Conservation (phyloP, 305 asterid species). For the Rubia tinctorum region DNA sequence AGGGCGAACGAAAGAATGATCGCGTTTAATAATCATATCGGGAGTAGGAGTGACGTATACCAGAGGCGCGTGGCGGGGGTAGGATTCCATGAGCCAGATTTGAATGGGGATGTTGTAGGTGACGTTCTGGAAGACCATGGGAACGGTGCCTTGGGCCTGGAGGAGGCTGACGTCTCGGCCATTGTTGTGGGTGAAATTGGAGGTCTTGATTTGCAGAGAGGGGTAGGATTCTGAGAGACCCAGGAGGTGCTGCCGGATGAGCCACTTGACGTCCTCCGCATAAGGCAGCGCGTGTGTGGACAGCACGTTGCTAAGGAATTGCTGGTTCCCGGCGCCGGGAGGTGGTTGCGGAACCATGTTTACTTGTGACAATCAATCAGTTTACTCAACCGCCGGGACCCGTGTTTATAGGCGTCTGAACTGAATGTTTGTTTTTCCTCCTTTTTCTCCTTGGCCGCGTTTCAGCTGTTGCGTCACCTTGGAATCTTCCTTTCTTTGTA, state of each 20-base stretch:
- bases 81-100: conserved; percentile 90
- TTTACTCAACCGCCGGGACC: neutral
- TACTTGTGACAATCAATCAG: neutral
- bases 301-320: conserved; percentile 72
- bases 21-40: conserved; percentile 84
- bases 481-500: conserved; percentile 3
- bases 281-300: conserved; percentile 86
- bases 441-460: neutral
- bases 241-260: conserved; percentile 77
- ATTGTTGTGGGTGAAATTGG: conserved; percentile 91
- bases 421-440: neutral
- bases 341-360: conserved; percentile 17
- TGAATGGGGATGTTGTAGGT: conserved; percentile 85
- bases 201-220: conserved; percentile 73
- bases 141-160: conserved; percentile 87
- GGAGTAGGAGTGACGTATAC: conserved; percentile 88
- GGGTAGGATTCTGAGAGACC: conserved; percentile 61
- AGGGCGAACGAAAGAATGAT: conserved; percentile 79
- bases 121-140: conserved; percentile 63
- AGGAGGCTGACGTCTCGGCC: conserved; percentile 86
- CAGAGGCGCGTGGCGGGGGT: conserved; percentile 85
- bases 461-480: neutral
- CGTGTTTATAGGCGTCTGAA: too few species aligned
- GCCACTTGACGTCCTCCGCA: conserved; percentile 75
- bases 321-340: conserved; percentile 34